These are phyloP conservation scores for Periconia digitata DNA, from an alignment of 2,329 filamentous ascomycete species.

Conservation along the genomic window DNA sequence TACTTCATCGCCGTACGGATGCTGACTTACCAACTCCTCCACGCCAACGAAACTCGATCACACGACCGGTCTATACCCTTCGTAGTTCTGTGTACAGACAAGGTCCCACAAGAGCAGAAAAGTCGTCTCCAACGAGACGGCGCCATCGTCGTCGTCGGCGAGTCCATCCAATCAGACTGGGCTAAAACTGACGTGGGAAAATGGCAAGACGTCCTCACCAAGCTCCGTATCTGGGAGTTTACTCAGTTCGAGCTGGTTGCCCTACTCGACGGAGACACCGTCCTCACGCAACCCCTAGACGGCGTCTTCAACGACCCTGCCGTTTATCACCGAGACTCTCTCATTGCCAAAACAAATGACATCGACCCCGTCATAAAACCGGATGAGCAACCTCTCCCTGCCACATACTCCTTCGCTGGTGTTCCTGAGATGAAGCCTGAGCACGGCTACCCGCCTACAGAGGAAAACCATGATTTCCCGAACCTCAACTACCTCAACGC, in stretches of 20 bases:
- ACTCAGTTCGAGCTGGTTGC: constrained; percentile 33
- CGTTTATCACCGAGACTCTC: constrained; percentile 24
- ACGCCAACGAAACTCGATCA: constrained; percentile 32
- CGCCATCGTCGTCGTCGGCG: constrained; percentile 38
- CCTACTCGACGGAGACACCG: constrained; percentile 39
- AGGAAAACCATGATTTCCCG: constrained; percentile 22
- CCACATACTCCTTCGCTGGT: constrained; percentile 27
- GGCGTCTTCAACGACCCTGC: constrained; percentile 36
- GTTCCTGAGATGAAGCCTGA: constrained; percentile 29
- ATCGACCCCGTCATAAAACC: constrained; percentile 12
- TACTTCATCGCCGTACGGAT: constrained; percentile 40
- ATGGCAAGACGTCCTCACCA: constrained; percentile 41
- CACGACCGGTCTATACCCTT: constrained; percentile 41
- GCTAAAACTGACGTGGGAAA: constrained; percentile 17
- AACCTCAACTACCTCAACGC: constrained; percentile 33
- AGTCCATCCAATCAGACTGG: constrained; percentile 35
- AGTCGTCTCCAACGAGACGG: constrained; percentile 39
- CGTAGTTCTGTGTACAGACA: constrained; percentile 39
- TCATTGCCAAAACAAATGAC: constrained; percentile 1
- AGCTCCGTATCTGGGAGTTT: constrained; percentile 40
- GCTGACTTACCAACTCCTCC: constrained; percentile 42
- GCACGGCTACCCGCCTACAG: constrained; percentile 30
- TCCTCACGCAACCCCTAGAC: constrained; percentile 30
- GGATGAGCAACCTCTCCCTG: constrained; percentile 18
- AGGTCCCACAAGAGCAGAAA: constrained; percentile 38